Base-by-base conservation (phyloP, 2,329 filamentous ascomycete genomes). In the Lachnellula arida region DNA sequence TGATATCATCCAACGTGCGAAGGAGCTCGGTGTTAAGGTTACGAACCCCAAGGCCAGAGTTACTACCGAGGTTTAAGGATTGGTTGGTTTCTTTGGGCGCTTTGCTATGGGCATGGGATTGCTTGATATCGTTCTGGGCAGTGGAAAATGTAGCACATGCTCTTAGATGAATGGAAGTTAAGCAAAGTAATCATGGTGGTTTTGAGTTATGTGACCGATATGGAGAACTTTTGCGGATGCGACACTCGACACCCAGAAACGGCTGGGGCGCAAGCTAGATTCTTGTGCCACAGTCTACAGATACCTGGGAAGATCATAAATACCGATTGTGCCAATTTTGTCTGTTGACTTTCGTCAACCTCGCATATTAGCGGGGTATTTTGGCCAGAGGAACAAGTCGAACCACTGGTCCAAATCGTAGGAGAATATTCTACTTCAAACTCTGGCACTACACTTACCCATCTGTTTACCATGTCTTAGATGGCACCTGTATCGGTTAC, bases 21-120 rank as follows among this genome's bases (percentile, higher is more conserved):
- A 97, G 89, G 88, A 96, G 80, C 82, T 99, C 74, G 91, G 92
- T 75, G 94, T 99, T 77, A 99, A 99, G 89, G 93, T 99, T 77
- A 99, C 94, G 76, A 99, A 99, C 85, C 79, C 90, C 80, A 96
- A 97, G 89, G 94, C 92, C 75, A 95, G 93, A 85, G 88, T 99
- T 77, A 96, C 93, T 72, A 96, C 91, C 71, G 94, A 99, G 86
- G 81, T 87, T 73, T 88, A 85, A 84, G 57, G 49, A 58, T 37
- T 66, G 60, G 54, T 51, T 42, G 44, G 52, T 65, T 66, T 65
- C 60, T 55, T 68, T 68, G 63, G 64, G 63, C 51, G 59, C 60
- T 60, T 69, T 66, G 66, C 65, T 67, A 66, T 64, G 68, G 63
- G 59, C 50, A 64, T 62, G 62, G 67, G 58, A 62, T 67, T 64